Evolutionary conservation across 2,329 filamentous ascomycete species (phyloP), one percentile per base, ranked within the genome.

Genomic region (Fusarium tricinctum): DNA sequence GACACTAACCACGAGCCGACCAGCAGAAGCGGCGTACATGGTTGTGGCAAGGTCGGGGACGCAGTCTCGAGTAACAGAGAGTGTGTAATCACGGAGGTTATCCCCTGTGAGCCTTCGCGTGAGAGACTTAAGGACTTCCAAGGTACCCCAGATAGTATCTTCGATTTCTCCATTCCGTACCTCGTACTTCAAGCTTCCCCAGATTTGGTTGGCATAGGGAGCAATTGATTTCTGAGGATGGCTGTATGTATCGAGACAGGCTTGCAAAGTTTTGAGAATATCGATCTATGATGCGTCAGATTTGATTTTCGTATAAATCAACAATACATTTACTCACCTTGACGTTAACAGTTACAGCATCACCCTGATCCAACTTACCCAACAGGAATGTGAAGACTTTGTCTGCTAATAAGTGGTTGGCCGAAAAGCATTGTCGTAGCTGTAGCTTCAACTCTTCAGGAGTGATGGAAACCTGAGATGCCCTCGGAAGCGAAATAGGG

Each of bases 151-250:
- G 15, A 88, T 85, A 1, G 83, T 83, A 63, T 88, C 87, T 61
- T 85, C 82, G 10, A 86, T 81, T 61, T 89, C 87, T 14, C 87
- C 87, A 54, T 89, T 88, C 33, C 87, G 84, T 14, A 89, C 87
- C 66, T 89, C 87, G 63, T 88, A 89, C 72, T 89, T 89, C 46
- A 89, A 82, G n/a, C 86, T 86, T 30, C 81, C 80, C 87, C 87
- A 89, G 46, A 88, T 82, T 44, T 83, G 81, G 49, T 83, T 79
- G 19, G 81, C 77, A 48, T 84, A 83, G 0, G 86, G 86, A 2
- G 78, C 78, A 15, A 88, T 73, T 10, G 81, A 84, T 54, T 82
- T 77, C 33, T 82, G 77, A 0, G 83, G 79, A 39, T 84, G 76
- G 2, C 80, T 75, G 60, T 88, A 89, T 28, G 81, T 74, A 14